These are phyloP conservation scores for Mortierella sp. DNA, from an alignment of 371 early-diverging fungal genomes.

Conservation along the genomic window DNA sequence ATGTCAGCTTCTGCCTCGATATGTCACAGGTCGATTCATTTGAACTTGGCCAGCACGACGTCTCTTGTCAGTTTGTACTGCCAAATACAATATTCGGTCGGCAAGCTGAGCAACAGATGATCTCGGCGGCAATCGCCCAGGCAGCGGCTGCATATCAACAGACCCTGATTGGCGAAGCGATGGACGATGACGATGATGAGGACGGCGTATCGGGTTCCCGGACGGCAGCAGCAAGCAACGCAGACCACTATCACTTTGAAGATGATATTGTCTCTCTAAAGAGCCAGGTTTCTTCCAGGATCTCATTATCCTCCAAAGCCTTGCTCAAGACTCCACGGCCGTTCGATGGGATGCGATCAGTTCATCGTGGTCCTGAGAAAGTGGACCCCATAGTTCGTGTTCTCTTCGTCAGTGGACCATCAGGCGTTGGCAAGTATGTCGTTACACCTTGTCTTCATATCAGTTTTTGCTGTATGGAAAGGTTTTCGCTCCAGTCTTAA, in stretches of 20 bases:
- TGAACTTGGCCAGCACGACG: constrained; percentile 60
- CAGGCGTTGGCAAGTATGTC: constrained; percentile 53
- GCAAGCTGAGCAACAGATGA: constrained; percentile 36
- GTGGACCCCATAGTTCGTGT: constrained; percentile 35
- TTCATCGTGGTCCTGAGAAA: constrained; percentile 22
- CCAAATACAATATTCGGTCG: constrained; percentile 66
- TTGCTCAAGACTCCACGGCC: constrained; percentile 32
- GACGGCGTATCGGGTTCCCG: constrained; percentile 1
- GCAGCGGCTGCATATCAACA: constrained; percentile 39
- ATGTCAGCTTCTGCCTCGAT: too few relatives aligned
- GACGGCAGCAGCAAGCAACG: constrained; percentile 12
- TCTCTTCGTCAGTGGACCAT: constrained; percentile 47
- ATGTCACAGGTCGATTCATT: constrained; percentile 52
- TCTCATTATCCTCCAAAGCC: constrained; percentile 33
- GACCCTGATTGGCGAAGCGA: constrained; percentile 18
- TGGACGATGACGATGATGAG: constrained; percentile 3
- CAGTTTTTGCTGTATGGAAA: too few relatives aligned
- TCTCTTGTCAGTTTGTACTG: constrained; percentile 63
- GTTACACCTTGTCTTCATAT: too few relatives aligned
- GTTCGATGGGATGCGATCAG: constrained; percentile 31
- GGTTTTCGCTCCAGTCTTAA: too few relatives aligned
- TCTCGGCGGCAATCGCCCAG: constrained; percentile 42
- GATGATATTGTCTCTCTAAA: constrained; percentile 49
- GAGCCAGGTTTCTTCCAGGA: constrained; percentile 22
- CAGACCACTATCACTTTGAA: constrained; percentile 38